Evolutionary conservation across 2,329 filamentous ascomycete species (phyloP), one percentile per base, ranked within the genome.

Genomic region (Sphaerulina vaccinii): DNA sequence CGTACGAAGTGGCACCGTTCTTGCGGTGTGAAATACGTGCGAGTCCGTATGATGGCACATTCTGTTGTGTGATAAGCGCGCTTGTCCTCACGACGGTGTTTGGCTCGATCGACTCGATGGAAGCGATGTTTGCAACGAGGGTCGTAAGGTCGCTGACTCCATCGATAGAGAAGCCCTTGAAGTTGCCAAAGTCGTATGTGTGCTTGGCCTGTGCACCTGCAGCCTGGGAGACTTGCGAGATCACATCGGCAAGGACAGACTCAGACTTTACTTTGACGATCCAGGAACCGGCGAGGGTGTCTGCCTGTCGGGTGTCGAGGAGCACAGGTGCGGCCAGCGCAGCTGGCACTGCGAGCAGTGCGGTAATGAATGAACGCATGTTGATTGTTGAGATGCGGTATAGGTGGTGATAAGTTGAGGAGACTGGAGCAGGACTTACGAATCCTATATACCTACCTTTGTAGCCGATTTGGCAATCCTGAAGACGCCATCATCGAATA

Each of bases 41-140:
- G n/a, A 75, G 63, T 41, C 73, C 73, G 65, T 70, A 74, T 3
- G 71, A 66, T 29, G 72, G 63, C 5, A 54, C 51, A 32, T 66
- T 65, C 24, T 61, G 59, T 58, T 75, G 72, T 8, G 67, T 71
- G 16, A 67, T 63, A 29, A 69, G 68, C 15, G 72, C 66, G 48
- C 62, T 64, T 36, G 66, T 63, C 43, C 60, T 63, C 42, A 73
- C 64, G 32, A 67, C 52, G 43, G 66, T 69, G 51, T 73, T 71
- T 52, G 70, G 67, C 62, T 73, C 70, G 47, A 73, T 67, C 42
- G 68, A 64, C 23, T 69, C 64, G 40, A 73, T 66, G 59, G 70
- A 43, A 10, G 58, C 52, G 19, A 58, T 50, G 46, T 49, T 52
- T 29, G 52, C 57, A 15, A 74, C 59, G 8, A 64, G 37, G 4